These are phyloP conservation scores for Stromatinia cepivora DNA, from an alignment of 2,329 filamentous ascomycete species.

Conservation along the genomic window DNA sequence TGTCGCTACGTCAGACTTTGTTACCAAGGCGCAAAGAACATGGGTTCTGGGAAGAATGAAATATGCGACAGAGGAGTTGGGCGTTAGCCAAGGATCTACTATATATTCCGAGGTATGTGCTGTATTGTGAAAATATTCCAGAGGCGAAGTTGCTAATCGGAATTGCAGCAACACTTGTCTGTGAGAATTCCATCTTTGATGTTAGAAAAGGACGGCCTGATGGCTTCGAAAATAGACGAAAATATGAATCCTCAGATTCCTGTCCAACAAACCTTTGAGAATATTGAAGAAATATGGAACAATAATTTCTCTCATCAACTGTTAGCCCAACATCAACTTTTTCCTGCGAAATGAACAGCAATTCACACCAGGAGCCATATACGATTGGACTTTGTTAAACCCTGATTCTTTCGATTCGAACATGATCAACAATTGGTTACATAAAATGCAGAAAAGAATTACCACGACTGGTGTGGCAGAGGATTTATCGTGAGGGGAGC, in stretches of 20 bases:
- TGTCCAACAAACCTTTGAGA: neutral
- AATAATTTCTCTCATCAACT: neutral
- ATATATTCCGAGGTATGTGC: conserved; percentile 6
- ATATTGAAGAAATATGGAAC: neutral
- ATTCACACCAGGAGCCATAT: neutral
- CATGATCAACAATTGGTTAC: conserved; percentile 5
- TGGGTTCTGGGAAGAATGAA: conserved; percentile 33
- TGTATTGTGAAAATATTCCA: neutral
- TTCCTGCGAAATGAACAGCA: neutral
- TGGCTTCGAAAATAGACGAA: neutral
- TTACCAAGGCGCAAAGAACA: conserved; percentile 27
- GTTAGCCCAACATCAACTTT: conserved; percentile 14
- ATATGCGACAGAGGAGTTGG: conserved; percentile 32
- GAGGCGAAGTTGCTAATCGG: neutral
- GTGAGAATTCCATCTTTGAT: conserved; percentile 16
- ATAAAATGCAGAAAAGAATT: neutral
- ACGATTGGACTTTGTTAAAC: conserved; percentile 1
- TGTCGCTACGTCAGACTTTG: conserved; percentile 33
- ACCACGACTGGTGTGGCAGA: neutral
- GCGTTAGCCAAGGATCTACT: conserved; percentile 30
- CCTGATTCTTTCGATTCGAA: neutral
- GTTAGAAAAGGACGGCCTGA: conserved; percentile 13
- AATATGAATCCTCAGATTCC: neutral
- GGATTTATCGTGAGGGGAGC: neutral
- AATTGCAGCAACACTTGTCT: neutral